phyloP scores from a whole-genome alignment of 345 rosid genomes.

The Arabidopsis arenosa region DNA sequence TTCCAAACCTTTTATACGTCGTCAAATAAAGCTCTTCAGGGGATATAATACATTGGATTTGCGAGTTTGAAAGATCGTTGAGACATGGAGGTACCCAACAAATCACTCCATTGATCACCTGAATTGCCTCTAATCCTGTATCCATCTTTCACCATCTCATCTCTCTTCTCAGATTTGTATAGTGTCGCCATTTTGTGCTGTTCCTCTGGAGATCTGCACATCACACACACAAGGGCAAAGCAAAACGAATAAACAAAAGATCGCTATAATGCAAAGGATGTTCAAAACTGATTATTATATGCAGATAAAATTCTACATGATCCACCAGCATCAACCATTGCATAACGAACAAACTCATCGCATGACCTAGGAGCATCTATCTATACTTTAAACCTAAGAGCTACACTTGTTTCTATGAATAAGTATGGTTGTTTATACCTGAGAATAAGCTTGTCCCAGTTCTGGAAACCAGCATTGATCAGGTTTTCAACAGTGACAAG shows the following conservation, averaged over 20 bases:
- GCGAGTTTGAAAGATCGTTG: slow-evolving; percentile 84
- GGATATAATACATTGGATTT: slow-evolving; percentile 86
- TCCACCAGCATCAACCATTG: background rate
- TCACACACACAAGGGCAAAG: background rate
- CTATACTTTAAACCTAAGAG: background rate
- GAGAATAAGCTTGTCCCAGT: slow-evolving; percentile 90
- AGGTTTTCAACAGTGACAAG: slow-evolving; percentile 69
- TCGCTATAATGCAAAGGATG: background rate
- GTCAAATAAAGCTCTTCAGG: slow-evolving; percentile 41
- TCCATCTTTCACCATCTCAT: slow-evolving; percentile 73
- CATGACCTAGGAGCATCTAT: background rate
- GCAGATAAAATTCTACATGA: too few species aligned
- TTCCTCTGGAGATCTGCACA: slow-evolving; percentile 64
- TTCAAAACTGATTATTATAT: background rate
- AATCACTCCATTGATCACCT: slow-evolving; percentile 97
- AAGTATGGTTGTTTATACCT: slow-evolving; percentile 52
- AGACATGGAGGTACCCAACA: slow-evolving; percentile 68
- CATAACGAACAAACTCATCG: background rate
- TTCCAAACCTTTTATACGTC: background rate
- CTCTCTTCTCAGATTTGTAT: slow-evolving; percentile 74
- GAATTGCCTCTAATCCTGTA: slow-evolving; percentile 81
- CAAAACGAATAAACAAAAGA: background rate
- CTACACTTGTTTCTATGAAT: background rate
- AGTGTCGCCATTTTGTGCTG: slow-evolving; percentile 60
- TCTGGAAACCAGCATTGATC: slow-evolving; percentile 66